Conservation (phyloP, 805 yeast species). For the Wickerhamomyces alni region DNA sequence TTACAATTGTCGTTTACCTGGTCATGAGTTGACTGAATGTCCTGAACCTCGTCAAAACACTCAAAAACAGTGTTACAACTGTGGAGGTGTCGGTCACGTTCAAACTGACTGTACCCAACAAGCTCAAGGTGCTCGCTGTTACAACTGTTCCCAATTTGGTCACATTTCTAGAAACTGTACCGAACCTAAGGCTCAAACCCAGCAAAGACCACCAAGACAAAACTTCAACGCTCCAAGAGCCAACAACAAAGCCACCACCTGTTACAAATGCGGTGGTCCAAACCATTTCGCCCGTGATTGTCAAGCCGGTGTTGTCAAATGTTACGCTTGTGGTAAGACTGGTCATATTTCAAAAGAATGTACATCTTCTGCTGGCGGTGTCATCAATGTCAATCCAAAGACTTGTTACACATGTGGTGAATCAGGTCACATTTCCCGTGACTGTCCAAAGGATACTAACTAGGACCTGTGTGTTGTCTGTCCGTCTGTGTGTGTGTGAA, state of each 20-base stretch:
- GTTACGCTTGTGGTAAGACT: conserved; percentile 87
- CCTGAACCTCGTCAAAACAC: conserved; percentile 81
- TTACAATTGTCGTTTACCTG: conserved; percentile 88
- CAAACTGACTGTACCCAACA: conserved; percentile 73
- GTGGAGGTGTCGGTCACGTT: conserved; percentile 88
- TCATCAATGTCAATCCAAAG: conserved; percentile 27
- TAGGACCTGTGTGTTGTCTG: conserved; percentile 2
- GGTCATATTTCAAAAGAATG: conserved; percentile 91
- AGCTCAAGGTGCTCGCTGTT: conserved; percentile 60
- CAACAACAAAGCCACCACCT: conserved; percentile 42
- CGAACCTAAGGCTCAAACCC: conserved; percentile 31
- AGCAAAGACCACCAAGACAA: conserved; percentile 15
- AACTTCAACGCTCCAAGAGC: conserved; percentile 15
- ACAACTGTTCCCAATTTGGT: conserved; percentile 71
- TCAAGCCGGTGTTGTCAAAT: conserved; percentile 61
- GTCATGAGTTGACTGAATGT: conserved; percentile 86
- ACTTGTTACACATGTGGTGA: conserved; percentile 42
- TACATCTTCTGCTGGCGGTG: conserved; percentile 47
- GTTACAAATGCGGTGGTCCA: conserved; percentile 91
- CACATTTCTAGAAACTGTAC: conserved; percentile 79
- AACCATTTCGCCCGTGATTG: conserved; percentile 93
- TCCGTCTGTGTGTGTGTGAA: conserved; percentile 6
- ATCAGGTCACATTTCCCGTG: conserved; percentile 83
- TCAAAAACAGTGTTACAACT: conserved; percentile 87
- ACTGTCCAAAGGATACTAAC: conserved; percentile 35